Conservation (phyloP, 148 eudicot genomes). For the Silene conica region DNA sequence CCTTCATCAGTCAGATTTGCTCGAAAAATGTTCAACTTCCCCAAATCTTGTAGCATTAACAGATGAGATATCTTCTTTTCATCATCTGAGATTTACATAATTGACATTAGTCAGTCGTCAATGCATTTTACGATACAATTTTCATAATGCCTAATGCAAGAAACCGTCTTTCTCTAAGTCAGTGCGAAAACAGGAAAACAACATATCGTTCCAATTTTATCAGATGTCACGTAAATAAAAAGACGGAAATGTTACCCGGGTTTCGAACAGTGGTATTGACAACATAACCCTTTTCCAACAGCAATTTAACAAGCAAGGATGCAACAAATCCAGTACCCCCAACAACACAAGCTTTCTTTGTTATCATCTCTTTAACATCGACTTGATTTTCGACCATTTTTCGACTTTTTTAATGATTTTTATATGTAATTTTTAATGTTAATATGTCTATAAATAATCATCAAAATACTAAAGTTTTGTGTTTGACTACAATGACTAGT, state of each 20-base stretch:
- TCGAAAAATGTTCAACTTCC: slow-evolving; percentile 41
- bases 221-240: background rate
- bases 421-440: slow-evolving; percentile 1
- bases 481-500: background rate
- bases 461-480: background rate
- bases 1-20: slow-evolving; percentile 57
- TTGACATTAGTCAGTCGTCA: background rate
- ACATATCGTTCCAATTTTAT: background rate
- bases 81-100: slow-evolving; percentile 32
- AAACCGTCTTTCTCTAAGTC: no score
- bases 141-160: no score
- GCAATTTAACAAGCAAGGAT: slow-evolving; percentile 40
- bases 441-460: background rate
- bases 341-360: slow-evolving; percentile 44
- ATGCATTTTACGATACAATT: no score
- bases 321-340: slow-evolving; percentile 66
- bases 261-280: slow-evolving; percentile 67
- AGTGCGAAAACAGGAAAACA: no score
- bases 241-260: slow-evolving; percentile 35
- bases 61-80: slow-evolving; percentile 52
- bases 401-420: background rate
- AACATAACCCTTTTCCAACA: slow-evolving; percentile 42
- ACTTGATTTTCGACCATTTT: slow-evolving; percentile 23
- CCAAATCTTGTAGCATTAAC: slow-evolving; percentile 30
- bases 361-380: slow-evolving; percentile 5